These are phyloP conservation scores for Chrysochromulina tobinii DNA, from an alignment of 78 protist genomes.

Conservation along the genomic window DNA sequence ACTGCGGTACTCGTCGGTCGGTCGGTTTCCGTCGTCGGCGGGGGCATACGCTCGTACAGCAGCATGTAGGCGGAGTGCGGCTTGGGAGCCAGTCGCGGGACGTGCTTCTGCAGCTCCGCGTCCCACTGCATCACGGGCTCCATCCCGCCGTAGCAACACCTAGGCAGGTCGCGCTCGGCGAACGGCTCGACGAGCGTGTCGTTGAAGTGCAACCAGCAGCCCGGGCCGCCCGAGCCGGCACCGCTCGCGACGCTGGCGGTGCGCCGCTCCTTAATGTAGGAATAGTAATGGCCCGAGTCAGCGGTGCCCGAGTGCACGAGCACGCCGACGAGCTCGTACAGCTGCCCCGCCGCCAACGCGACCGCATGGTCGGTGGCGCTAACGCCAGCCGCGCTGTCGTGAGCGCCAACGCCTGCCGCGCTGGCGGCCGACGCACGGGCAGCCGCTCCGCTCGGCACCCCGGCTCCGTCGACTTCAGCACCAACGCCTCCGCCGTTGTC, in stretches of 20 bases:
- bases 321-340: conserved; percentile 79
- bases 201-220: conserved; percentile 80
- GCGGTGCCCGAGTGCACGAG: conserved; percentile 89
- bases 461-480: no score
- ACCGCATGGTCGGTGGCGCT: no score
- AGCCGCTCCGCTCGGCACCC: no score
- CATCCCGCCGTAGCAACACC: conserved; percentile 79
- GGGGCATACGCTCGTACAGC: conserved; percentile 66
- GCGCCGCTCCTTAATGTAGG: conserved; percentile 71
- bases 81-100: not conserved
- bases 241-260: no score
- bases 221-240: not conserved
- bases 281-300: conserved; percentile 88
- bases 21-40: not conserved
- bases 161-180: conserved; percentile 55
- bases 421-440: not conserved
- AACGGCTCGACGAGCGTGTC: conserved; percentile 77
- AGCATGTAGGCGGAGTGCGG: conserved; percentile 87
- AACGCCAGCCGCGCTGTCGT: no score
- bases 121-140: conserved; percentile 23
- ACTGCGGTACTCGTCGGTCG: not conserved
- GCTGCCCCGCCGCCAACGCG: not conserved
- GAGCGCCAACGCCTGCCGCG: not conserved
- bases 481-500: not conserved
- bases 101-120: not conserved